Evolutionary conservation across 805 yeast species (phyloP).

Genomic region (Saturnispora dispora): DNA sequence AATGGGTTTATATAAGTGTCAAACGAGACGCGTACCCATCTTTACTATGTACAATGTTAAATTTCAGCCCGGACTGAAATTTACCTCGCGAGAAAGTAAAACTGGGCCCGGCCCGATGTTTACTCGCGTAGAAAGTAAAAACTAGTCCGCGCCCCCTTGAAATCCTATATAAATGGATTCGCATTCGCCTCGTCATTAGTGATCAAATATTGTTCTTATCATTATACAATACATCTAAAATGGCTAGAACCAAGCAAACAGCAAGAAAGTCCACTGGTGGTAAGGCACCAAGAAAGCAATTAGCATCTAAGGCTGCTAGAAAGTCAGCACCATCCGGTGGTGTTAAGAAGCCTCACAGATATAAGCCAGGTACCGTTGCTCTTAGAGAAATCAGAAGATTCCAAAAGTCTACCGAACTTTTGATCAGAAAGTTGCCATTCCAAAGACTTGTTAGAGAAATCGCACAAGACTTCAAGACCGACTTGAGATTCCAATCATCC

Average conservation of each 20-base stretch:
- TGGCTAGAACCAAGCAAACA: conserved; percentile 93
- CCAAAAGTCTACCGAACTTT: conserved; percentile 90
- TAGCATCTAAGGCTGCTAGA: conserved; percentile 90
- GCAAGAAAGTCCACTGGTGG: conserved; percentile 95
- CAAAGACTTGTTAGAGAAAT: conserved; percentile 95
- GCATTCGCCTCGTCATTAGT: neutral
- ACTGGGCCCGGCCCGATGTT: neutral
- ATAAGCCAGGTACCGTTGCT: conserved; percentile 96
- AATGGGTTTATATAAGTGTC: neutral
- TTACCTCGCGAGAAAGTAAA: conserved; percentile 6
- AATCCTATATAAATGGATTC: neutral
- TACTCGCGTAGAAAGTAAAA: conserved; percentile 4
- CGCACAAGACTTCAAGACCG: conserved; percentile 89
- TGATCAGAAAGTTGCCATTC: conserved; percentile 95
- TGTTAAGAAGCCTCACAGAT: conserved; percentile 92
- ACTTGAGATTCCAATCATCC: conserved; percentile 92
- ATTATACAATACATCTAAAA: conserved; percentile 22
- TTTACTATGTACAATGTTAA: conserved; percentile 4
- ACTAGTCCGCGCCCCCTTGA: neutral
- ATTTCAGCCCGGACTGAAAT: neutral
- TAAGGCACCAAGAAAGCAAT: conserved; percentile 91
- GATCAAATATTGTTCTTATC: neutral
- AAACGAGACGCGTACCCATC: neutral
- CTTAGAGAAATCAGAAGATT: conserved; percentile 95
- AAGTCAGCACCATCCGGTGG: conserved; percentile 91